Evolutionary conservation across 805 yeast species (phyloP).

Genomic region (Kazachstania martiniae): DNA sequence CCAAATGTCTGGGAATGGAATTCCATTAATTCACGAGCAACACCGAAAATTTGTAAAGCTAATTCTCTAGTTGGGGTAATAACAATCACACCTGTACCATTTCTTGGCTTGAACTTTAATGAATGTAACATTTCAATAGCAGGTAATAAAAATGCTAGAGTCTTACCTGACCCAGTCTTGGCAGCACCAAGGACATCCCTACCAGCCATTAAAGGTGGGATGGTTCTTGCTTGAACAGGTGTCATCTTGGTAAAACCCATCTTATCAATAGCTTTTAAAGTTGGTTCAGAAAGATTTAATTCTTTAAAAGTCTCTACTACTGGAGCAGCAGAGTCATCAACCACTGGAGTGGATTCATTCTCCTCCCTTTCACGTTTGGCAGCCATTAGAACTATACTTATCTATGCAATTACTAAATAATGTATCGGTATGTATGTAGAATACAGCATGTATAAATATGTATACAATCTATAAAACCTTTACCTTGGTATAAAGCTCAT

Average conservation of each 20-base stretch:
- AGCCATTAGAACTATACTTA: too few species aligned
- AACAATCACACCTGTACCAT: conserved; percentile 94
- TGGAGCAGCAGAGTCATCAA: neutral
- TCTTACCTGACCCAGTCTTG: conserved; percentile 97
- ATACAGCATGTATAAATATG: too few species aligned
- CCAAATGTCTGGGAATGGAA: conserved; percentile 90
- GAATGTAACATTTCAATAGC: conserved; percentile 89
- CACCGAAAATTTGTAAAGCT: conserved; percentile 96
- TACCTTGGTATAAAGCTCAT: neutral
- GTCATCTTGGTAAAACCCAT: conserved; percentile 95
- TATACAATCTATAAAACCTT: too few species aligned
- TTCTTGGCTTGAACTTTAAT: conserved; percentile 90
- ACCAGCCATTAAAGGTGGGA: conserved; percentile 93
- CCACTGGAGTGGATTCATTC: conserved; percentile 1
- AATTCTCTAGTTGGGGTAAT: conserved; percentile 97
- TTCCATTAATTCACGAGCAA: conserved; percentile 88
- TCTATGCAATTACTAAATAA: neutral
- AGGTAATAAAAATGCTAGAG: conserved; percentile 89
- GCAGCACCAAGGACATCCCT: conserved; percentile 99
- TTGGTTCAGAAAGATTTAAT: conserved; percentile 67
- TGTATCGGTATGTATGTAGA: neutral
- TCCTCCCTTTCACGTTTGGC: conserved; percentile 15
- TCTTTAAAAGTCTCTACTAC: conserved; percentile 28
- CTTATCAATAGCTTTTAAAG: conserved; percentile 65
- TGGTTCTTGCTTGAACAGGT: conserved; percentile 87